Evolutionary conservation across 169 alveolate genomes (phyloP).

Genomic region (Plasmodium reichenowi): DNA sequence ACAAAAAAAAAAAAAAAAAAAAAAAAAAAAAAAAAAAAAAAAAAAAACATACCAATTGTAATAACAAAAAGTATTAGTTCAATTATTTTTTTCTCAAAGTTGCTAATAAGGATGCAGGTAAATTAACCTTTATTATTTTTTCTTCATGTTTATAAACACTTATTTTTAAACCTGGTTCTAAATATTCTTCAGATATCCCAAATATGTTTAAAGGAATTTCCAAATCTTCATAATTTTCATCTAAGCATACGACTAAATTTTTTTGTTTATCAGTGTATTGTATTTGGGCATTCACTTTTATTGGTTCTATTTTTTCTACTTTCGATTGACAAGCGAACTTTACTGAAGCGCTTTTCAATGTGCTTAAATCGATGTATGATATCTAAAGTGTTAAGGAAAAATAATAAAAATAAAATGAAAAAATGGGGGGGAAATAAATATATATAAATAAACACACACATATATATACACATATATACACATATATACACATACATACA

Average conservation of each 20-base stretch:
- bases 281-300: conserved; percentile 40
- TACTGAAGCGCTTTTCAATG: conserved; percentile 51
- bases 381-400: conserved; percentile 8
- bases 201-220: conserved; percentile 47
- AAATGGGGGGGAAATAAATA: neutral
- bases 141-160: conserved; percentile 63
- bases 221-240: conserved; percentile 71
- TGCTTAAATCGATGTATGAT: conserved; percentile 52
- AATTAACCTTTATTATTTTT: conserved; percentile 61
- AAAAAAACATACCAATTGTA: neutral
- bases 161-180: conserved; percentile 62
- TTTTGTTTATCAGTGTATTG: conserved; percentile 74
- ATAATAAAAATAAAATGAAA: neutral
- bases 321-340: conserved; percentile 72
- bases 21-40: neutral
- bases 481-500: neutral
- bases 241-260: conserved; percentile 65
- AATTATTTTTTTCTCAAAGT: conserved; percentile 51
- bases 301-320: conserved; percentile 70
- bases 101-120: conserved; percentile 59
- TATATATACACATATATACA: neutral
- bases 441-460: neutral
- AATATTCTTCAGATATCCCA: conserved; percentile 61
- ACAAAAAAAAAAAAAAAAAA: no score
- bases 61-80: neutral